These are phyloP conservation scores for Ricinus communis DNA, from an alignment of 345 rosid genomes.

Conservation along the genomic window DNA sequence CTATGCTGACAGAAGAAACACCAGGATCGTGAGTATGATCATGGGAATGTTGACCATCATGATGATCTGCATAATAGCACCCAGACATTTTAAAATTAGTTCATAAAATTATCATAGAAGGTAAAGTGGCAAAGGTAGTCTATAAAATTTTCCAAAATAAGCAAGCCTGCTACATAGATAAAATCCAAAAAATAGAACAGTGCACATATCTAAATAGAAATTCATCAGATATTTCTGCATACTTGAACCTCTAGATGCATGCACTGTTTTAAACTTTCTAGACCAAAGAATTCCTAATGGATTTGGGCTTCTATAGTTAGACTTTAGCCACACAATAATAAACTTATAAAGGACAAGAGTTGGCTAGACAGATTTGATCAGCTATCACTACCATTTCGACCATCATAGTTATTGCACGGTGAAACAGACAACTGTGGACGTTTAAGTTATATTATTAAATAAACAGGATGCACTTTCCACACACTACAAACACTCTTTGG, in stretches of 20 bases:
- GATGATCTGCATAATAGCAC: conserved; percentile 55
- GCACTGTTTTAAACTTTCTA: background rate
- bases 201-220: background rate
- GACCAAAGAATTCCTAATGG: background rate
- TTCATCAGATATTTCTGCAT: background rate
- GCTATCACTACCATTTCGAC: background rate
- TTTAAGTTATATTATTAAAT: no score
- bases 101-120: background rate
- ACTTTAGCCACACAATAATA: background rate
- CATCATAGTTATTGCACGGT: no score
- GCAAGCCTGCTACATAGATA: background rate
- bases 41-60: conserved; percentile 64
- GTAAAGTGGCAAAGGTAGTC: conserved; percentile 1
- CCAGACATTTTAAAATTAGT: conserved; percentile 1
- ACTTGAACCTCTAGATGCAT: background rate
- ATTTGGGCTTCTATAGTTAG: background rate
- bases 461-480: background rate
- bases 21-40: conserved; percentile 96
- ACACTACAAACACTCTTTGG: background rate
- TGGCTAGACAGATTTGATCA: background rate
- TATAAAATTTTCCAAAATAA: background rate
- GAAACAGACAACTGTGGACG: no score
- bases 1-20: conserved; percentile 90
- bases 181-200: background rate
- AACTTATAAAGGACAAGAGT: background rate